phyloP scores from a whole-genome alignment of 306 rosid genomes.

The Gleditsia sinensis region DNA sequence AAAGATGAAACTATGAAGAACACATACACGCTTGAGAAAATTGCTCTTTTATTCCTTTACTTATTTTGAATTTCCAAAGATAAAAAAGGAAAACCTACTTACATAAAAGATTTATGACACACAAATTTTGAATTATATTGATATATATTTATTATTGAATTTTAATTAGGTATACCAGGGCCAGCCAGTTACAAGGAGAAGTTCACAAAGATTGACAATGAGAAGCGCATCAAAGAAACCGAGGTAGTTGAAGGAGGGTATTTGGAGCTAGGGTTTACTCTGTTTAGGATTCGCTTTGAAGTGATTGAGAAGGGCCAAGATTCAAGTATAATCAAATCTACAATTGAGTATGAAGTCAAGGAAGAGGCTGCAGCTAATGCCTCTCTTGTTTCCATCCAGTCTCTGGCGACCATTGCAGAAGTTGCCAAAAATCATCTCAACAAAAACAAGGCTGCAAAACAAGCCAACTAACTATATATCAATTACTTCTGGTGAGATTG shows the following conservation, averaged over 20 bases:
- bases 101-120: too few species aligned
- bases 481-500: too few species aligned
- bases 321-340: conserved; percentile 51
- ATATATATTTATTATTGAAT: neutral
- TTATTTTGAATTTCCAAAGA: too few species aligned
- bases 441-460: conserved; percentile 28
- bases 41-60: too few species aligned
- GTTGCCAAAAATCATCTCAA: conserved; percentile 36
- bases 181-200: conserved; percentile 45
- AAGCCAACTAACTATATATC: neutral
- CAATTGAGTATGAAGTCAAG: conserved; percentile 52
- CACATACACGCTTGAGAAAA: too few species aligned
- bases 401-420: conserved; percentile 26
- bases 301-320: conserved; percentile 44
- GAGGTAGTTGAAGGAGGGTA: conserved; percentile 69
- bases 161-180: neutral
- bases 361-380: conserved; percentile 59
- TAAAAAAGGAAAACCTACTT: too few species aligned
- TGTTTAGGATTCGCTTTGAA: conserved; percentile 47
- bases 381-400: conserved; percentile 43
- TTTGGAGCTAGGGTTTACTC: conserved; percentile 56
- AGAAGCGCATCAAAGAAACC: conserved; percentile 54
- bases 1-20: too few species aligned
- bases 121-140: too few species aligned
- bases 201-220: conserved; percentile 54